Base-by-base conservation (phyloP, 2,329 filamentous ascomycete species). In the Trichoderma citrinoviride region DNA sequence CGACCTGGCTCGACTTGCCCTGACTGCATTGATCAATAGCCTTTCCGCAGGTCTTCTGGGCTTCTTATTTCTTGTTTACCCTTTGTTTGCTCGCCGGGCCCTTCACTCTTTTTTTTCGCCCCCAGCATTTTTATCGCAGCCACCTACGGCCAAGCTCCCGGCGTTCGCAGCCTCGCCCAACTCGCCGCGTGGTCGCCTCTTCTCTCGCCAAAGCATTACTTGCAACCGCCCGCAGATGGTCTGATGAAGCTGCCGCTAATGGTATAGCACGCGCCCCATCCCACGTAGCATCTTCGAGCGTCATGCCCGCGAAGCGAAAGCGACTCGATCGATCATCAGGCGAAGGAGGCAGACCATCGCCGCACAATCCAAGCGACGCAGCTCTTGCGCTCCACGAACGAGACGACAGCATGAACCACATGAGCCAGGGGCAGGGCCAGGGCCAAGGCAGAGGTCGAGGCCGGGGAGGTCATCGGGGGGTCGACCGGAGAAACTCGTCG, bases 251-350 rank as follows among this genome's bases (percentile, higher is more conserved):
- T 52, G 63, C 68, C 71, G 68, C 75, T 70, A 75, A 78, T 78
- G 77, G 74, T 68, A 71, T 77, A 75, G 71, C 52, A 65, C 54
- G 61, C 61, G 65, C 61, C n/a, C 61, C 23, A 54, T 55, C 44
- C 52, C 41, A 49, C 61, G 61, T 53, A 52, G 50, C 49, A 64
- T 65, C 54, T 49, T 69, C 68, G 66, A 67, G 71, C 73, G 72
- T 70, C 67, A 87, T 87, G 85, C 80, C 83, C 78, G 81, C 82
- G 29, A 87, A 87, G 77, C 81, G 85, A 71, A 87, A 87, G 81
- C 82, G 84, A 74, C 78, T 79, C 72, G 83, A 85, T 54, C 79
- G 84, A 68, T 76, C 75, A 58, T 77, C 78, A 66, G 75, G 77
- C 67, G 84, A 87, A 65, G 79, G 77, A 64, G 77, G 77, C 68